A percentile compares a stretch with the other conserved stretches of the same genome.
These are phyloP conservation scores for Yamadazyma diddensiae DNA, from an alignment of 1,139 yeast species.

Conservation along the genomic window DNA sequence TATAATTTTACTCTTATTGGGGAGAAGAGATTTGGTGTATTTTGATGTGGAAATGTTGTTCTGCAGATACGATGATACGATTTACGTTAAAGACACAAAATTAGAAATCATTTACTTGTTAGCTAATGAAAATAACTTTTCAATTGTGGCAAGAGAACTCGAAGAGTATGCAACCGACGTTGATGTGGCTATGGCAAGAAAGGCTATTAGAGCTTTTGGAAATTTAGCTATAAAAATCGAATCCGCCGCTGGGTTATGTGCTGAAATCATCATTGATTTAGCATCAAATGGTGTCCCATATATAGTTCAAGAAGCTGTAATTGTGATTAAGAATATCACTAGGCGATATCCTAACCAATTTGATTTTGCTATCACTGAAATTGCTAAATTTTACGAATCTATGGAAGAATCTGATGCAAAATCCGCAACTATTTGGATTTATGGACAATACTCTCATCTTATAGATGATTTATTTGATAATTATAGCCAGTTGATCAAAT, in stretches of 20 bases:
- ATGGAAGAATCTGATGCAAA: conserved; percentile 79
- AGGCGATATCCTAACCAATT: conserved; percentile 64
- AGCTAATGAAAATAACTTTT: conserved; percentile 64
- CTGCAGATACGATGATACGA: conserved; percentile 80
- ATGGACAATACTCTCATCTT: conserved; percentile 65
- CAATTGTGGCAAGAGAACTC: conserved; percentile 66
- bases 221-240: conserved; percentile 74
- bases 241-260: conserved; percentile 59
- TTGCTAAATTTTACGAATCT: conserved; percentile 43
- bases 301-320: conserved; percentile 75
- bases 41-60: conserved; percentile 77
- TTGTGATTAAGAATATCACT: conserved; percentile 73
- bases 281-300: conserved; percentile 67
- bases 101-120: conserved; percentile 79
- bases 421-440: conserved; percentile 77
- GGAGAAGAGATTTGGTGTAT: conserved; percentile 58
- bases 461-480: conserved; percentile 48
- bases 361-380: conserved; percentile 35
- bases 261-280: conserved; percentile 58
- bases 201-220: conserved; percentile 87
- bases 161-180: conserved; percentile 86
- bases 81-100: conserved; percentile 86
- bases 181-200: conserved; percentile 80
- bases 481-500: conserved; percentile 42
- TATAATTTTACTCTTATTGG: conserved; percentile 69